Conservation (phyloP, 202 grass and related monocot genomes). For the Brachypodium distachyon region DNA sequence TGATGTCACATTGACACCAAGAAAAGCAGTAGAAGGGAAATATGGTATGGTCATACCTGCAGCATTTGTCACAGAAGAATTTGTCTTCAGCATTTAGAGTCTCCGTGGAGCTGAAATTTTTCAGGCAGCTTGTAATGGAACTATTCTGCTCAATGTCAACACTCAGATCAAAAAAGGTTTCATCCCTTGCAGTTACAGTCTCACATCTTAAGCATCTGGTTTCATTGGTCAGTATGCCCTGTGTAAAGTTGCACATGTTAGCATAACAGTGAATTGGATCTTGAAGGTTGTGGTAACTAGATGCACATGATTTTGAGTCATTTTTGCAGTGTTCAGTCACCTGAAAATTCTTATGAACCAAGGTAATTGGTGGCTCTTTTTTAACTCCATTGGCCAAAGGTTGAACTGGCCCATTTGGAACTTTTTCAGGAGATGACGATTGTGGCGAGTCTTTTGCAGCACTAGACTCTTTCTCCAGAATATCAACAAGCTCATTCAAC, state of each 20-base stretch:
- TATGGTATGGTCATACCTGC: constrained; percentile 52
- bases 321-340: constrained; percentile 25
- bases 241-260: constrained; percentile 17
- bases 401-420: constrained; percentile 52
- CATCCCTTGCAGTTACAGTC: constrained; percentile 90
- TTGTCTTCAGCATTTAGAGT: constrained; percentile 96
- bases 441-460: constrained; percentile 44
- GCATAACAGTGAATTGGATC: not conserved
- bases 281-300: not conserved
- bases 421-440: constrained; percentile 54
- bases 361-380: constrained; percentile 74
- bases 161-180: constrained; percentile 93
- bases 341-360: constrained; percentile 97
- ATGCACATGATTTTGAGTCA: not conserved
- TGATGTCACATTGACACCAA: not conserved
- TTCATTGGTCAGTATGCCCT: constrained; percentile 96
- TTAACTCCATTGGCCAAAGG: constrained; percentile 64
- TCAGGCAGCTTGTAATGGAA: constrained; percentile 96
- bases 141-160: constrained; percentile 97
- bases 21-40: constrained; percentile 9
- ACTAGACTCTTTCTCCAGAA: constrained; percentile 78
- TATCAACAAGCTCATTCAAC: constrained; percentile 97
- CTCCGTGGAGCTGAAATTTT: constrained; percentile 97
- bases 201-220: constrained; percentile 90
- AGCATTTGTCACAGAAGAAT: constrained; percentile 98